phyloP scores from a whole-genome alignment of 208 protist species.

The Leishmania major region DNA sequence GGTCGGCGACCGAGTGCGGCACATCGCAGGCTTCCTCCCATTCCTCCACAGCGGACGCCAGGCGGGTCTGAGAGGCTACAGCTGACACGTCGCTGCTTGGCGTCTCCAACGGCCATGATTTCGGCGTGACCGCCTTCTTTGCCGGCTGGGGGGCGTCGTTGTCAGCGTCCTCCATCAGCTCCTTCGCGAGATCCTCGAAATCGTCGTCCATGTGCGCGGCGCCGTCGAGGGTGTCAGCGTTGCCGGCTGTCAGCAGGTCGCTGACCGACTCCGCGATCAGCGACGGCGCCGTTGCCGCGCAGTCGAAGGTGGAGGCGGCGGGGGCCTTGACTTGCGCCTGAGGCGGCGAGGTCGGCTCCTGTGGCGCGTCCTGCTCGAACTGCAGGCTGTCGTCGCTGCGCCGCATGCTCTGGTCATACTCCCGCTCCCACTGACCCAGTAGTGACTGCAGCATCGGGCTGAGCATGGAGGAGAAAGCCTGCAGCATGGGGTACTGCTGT shows the following conservation, averaged over 20 bases:
- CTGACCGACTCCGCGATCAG: too few relatives aligned
- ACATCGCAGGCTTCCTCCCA: slow-evolving; percentile 15
- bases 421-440: slow-evolving; percentile 15
- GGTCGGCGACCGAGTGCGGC: slow-evolving; percentile 12
- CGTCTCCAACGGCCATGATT: background rate
- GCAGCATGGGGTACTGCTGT: slow-evolving; percentile 16
- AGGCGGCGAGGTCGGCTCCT: background rate
- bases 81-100: background rate
- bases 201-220: background rate
- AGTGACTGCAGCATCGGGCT: slow-evolving; percentile 19
- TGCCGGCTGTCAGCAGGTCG: too few relatives aligned
- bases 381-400: slow-evolving; percentile 17
- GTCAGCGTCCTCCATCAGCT: slow-evolving; percentile 15
- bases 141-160: background rate
- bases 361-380: slow-evolving; percentile 11
- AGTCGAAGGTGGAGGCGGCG: background rate
- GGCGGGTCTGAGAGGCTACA: background rate
- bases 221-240: background rate
- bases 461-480: slow-evolving; percentile 14
- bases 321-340: slow-evolving; percentile 3
- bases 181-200: slow-evolving; percentile 23
- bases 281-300: too few relatives aligned
- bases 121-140: background rate
- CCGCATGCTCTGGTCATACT: slow-evolving; percentile 32
- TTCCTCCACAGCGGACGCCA: slow-evolving; percentile 6